Evolutionary conservation across 257 asterid species (phyloP).

Genomic region (Solanum verrucosum): DNA sequence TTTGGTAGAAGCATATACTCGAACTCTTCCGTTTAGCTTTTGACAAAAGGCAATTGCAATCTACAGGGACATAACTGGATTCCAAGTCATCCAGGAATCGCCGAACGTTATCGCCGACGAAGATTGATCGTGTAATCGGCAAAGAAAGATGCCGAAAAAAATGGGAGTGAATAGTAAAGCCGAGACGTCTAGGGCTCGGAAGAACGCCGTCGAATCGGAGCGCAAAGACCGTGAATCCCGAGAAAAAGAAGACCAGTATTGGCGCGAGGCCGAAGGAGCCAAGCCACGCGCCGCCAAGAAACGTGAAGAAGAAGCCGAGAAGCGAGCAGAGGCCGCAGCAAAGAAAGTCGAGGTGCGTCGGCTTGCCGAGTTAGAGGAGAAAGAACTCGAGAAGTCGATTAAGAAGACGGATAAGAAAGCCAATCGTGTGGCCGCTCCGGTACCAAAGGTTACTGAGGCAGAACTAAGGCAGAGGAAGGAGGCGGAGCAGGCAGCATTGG

Average conservation of each 20-base stretch:
- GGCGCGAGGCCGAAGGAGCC: constrained; percentile 95
- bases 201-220: constrained; percentile 58
- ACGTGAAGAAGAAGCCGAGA: constrained; percentile 84
- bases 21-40: background rate
- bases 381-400: constrained; percentile 59
- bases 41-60: background rate
- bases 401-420: constrained; percentile 85
- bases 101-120: background rate
- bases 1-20: background rate
- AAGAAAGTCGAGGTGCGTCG: constrained; percentile 81
- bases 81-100: background rate
- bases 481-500: constrained; percentile 63
- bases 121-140: background rate
- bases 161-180: constrained; percentile 93
- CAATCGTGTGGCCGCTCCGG: constrained; percentile 56
- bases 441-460: constrained; percentile 87
- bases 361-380: constrained; percentile 80
- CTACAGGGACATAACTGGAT: background rate
- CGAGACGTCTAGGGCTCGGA: constrained; percentile 85
- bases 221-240: constrained; percentile 72
- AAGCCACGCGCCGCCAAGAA: constrained; percentile 88
- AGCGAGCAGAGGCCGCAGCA: constrained; percentile 73
- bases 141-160: constrained; percentile 69
- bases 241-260: constrained; percentile 79
- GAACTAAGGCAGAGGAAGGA: constrained; percentile 64